Conservation (phyloP, 1,139 yeast genomes). For the Yamadazyma atlantica region DNA sequence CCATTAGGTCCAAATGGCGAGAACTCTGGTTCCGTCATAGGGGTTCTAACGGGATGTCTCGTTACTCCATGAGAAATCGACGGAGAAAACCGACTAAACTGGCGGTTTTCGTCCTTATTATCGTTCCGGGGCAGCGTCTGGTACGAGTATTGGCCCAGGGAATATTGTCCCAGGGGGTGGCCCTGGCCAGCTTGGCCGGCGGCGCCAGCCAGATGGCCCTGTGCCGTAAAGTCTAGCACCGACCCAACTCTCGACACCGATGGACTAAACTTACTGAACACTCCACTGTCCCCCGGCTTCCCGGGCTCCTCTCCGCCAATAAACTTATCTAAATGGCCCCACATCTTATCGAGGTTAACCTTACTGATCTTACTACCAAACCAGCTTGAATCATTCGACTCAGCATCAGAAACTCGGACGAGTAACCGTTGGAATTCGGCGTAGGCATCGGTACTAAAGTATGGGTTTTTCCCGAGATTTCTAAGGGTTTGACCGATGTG, state of each 20-base stretch:
- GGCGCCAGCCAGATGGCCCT: too few species aligned
- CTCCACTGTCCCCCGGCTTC: slow-evolving; percentile 41
- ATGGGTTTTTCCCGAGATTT: slow-evolving; percentile 38
- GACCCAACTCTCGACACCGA: slow-evolving; percentile 57
- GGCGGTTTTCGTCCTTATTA: slow-evolving; percentile 3
- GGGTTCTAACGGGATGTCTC: slow-evolving; percentile 11
- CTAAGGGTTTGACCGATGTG: slow-evolving; percentile 45
- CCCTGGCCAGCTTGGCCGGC: too few species aligned
- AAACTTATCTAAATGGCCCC: slow-evolving; percentile 88
- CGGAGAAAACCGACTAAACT: slow-evolving; percentile 8
- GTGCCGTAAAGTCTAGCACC: slow-evolving; percentile 40
- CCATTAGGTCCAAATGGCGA: slow-evolving; percentile 4
- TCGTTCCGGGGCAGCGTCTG: slow-evolving; percentile 12
- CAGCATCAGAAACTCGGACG: slow-evolving; percentile 46
- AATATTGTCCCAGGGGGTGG: too few species aligned
- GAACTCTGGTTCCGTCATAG: too few species aligned
- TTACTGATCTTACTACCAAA: slow-evolving; percentile 62
- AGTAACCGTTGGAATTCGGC: slow-evolving; percentile 39
- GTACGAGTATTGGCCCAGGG: too few species aligned
- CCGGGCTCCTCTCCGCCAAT: slow-evolving; percentile 80
- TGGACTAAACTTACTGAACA: slow-evolving; percentile 75
- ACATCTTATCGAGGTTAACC: slow-evolving; percentile 79
- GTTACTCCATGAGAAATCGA: slow-evolving; percentile 2
- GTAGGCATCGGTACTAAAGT: slow-evolving; percentile 34
- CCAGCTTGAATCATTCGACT: slow-evolving; percentile 52